phyloP scores from a whole-genome alignment of 2,329 filamentous ascomycete genomes.

The Ploettnerulaceae sp. region DNA sequence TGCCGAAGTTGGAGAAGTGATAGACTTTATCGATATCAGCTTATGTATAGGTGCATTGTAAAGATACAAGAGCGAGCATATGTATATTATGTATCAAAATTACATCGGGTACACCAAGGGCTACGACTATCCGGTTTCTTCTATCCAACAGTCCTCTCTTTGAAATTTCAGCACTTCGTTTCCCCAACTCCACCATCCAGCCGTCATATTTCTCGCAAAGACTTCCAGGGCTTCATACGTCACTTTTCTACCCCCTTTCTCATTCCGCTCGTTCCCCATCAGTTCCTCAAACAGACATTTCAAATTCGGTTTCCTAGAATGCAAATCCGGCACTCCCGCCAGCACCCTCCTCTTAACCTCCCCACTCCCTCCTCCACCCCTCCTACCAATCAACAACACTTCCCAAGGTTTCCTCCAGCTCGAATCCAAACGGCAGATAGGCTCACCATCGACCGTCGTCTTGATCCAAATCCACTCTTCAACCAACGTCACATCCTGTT shows the following conservation, averaged over 20 bases:
- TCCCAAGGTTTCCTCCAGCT: slow-evolving; percentile 74
- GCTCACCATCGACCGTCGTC: slow-evolving; percentile 59
- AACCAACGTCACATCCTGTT: slow-evolving; percentile 60
- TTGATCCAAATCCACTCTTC: slow-evolving; percentile 81
- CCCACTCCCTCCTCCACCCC: not conserved
- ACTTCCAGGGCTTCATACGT: too few relatives aligned
- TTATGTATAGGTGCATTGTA: not conserved
- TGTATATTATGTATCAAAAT: slow-evolving; percentile 27
- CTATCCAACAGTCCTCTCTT: slow-evolving; percentile 43
- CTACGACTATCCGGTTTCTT: not conserved
- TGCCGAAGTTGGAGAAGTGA: slow-evolving; percentile 13
- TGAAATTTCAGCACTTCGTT: slow-evolving; percentile 70
- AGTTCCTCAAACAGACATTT: slow-evolving; percentile 53
- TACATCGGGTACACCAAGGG: slow-evolving; percentile 11
- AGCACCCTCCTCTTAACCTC: slow-evolving; percentile 51
- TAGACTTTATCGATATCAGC: slow-evolving; percentile 15
- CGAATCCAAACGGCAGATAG: slow-evolving; percentile 55
- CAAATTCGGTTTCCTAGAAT: slow-evolving; percentile 74
- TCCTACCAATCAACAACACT: slow-evolving; percentile 54
- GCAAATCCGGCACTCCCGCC: slow-evolving; percentile 66
- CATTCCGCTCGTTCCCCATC: not conserved
- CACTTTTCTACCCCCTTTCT: slow-evolving; percentile 33
- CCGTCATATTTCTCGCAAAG: slow-evolving; percentile 52
- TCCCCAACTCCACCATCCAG: slow-evolving; percentile 76
- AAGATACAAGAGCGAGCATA: not conserved